Conservation (phyloP, 2,329 filamentous ascomycete species). For the Cladosporium sp. region DNA sequence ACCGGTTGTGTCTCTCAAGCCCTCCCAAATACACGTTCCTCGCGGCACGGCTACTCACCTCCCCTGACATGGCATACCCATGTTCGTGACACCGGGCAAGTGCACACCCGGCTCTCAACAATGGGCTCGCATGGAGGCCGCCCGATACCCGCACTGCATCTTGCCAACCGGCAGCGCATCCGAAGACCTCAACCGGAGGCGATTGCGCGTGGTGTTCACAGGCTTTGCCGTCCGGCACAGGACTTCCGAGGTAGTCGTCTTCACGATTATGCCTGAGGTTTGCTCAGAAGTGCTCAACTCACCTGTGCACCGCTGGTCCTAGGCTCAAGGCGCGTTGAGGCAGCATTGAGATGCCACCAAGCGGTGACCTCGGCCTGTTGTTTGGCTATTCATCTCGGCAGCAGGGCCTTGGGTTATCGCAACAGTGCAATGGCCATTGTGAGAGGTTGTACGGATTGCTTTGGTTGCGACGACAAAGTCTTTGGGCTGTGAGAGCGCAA, state of each 20-base stretch:
- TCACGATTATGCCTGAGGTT: background rate
- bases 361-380: background rate
- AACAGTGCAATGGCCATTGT: background rate
- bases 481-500: background rate
- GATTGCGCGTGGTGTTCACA: too few species aligned
- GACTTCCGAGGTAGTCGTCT: background rate
- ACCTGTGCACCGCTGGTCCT: too few species aligned
- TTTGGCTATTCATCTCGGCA: background rate
- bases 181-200: background rate
- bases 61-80: background rate
- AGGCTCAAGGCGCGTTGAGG: too few species aligned
- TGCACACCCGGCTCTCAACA: background rate
- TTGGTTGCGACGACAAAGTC: background rate
- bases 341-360: too few species aligned
- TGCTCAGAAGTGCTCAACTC: background rate
- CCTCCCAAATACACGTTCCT: background rate
- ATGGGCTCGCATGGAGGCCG: background rate
- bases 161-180: background rate
- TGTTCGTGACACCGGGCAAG: too few species aligned
- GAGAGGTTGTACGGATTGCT: slow-evolving; percentile 7
- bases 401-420: background rate
- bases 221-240: background rate
- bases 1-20: background rate
- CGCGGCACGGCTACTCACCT: background rate
- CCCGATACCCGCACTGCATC: background rate